These are phyloP conservation scores for Funneliformis mosseae DNA, from an alignment of 192 early-diverging fungal genomes.

Conservation along the genomic window DNA sequence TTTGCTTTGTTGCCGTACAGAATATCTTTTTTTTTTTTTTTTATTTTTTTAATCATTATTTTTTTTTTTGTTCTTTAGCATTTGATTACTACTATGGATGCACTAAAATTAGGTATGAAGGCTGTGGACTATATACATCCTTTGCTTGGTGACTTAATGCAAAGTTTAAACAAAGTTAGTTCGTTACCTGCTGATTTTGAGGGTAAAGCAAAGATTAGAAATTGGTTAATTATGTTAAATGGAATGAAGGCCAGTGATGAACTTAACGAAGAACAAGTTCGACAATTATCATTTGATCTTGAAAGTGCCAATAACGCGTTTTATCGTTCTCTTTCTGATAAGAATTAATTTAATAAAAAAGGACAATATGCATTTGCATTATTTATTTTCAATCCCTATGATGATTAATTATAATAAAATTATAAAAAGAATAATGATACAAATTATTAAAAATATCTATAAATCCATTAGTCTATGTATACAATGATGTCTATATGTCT, in stretches of 20 bases:
- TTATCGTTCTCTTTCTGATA: constrained; percentile 45
- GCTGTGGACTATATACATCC: constrained; percentile 94
- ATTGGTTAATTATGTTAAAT: constrained; percentile 91
- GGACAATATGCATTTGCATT: neutral
- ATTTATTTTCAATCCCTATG: too few species aligned
- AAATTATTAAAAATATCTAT: too few species aligned
- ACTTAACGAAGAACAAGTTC: constrained; percentile 78
- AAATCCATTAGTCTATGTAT: too few species aligned
- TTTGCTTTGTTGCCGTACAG: neutral
- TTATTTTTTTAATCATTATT: neutral
- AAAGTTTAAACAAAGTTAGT: constrained; percentile 81
- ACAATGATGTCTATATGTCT: too few species aligned
- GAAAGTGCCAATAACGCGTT: constrained; percentile 74
- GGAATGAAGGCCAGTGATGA: constrained; percentile 92
- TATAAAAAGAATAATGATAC: too few species aligned
- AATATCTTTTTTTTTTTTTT: too few species aligned
- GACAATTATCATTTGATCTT: constrained; percentile 93
- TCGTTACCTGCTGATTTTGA: constrained; percentile 77
- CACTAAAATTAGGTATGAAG: constrained; percentile 75
- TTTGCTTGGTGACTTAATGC: constrained; percentile 80
- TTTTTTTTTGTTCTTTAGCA: constrained; percentile 48
- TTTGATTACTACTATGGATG: constrained; percentile 94
- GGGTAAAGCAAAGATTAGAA: constrained; percentile 78
- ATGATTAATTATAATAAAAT: too few species aligned
- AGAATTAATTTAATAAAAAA: neutral